Evolutionary conservation across 179 eudicot genomes (phyloP).

Genomic region (Pouteria campechiana): DNA sequence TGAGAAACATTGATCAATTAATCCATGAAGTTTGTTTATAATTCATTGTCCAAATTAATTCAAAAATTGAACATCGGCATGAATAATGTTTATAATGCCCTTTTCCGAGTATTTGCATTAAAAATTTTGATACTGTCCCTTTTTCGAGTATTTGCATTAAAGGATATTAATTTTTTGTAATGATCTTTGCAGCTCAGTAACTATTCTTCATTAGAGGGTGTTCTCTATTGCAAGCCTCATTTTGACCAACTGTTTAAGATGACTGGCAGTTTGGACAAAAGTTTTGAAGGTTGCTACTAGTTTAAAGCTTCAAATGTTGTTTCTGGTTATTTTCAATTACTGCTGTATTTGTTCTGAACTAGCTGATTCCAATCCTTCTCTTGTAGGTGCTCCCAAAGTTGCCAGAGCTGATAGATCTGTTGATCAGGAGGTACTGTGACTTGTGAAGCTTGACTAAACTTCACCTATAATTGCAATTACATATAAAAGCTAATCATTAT

Average conservation of each 20-base stretch:
- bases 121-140: too few species aligned
- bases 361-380: neutral
- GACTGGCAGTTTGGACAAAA: conserved; percentile 88
- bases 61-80: too few species aligned
- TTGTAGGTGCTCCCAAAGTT: conserved; percentile 55
- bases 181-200: conserved; percentile 61
- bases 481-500: too few species aligned
- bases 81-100: too few species aligned
- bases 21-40: too few species aligned
- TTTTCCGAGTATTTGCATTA: too few species aligned
- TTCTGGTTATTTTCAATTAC: neutral
- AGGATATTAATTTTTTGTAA: too few species aligned
- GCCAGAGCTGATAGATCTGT: conserved; percentile 44
- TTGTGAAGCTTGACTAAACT: neutral
- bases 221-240: conserved; percentile 84
- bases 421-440: conserved; percentile 43
- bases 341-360: neutral
- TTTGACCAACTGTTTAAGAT: conserved; percentile 79
- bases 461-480: neutral
- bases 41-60: too few species aligned
- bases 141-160: too few species aligned
- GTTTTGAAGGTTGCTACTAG: conserved; percentile 95
- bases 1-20: too few species aligned
- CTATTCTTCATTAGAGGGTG: conserved; percentile 75
- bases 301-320: neutral